Evolutionary conservation across 805 yeast species (phyloP).

Genomic region (Wickerhamiella bombiphila): DNA sequence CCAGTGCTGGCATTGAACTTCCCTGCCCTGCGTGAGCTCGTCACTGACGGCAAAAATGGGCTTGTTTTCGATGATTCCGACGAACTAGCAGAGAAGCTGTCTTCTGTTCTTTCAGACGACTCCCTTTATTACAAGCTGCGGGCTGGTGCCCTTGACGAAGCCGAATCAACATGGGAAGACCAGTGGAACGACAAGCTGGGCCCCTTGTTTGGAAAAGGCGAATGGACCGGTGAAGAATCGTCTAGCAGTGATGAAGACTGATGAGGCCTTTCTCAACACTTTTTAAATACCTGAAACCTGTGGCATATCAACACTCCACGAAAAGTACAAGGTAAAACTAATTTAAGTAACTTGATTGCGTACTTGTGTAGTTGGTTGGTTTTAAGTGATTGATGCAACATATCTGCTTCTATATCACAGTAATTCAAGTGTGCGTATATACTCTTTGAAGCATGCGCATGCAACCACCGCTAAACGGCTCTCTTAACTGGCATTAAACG

Average conservation of each 20-base stretch:
- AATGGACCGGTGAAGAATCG: slow-evolving; percentile 16
- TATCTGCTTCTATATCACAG: no score
- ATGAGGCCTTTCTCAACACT: no score
- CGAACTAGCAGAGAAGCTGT: slow-evolving; percentile 33
- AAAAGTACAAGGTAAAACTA: no score
- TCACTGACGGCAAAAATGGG: slow-evolving; percentile 58
- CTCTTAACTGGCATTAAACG: no score
- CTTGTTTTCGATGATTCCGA: slow-evolving; percentile 31
- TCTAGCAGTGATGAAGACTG: slow-evolving; percentile 6
- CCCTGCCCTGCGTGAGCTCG: slow-evolving; percentile 66
- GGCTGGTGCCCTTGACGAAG: slow-evolving; percentile 61
- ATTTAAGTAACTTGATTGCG: no score
- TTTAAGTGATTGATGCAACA: no score
- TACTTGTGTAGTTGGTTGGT: no score
- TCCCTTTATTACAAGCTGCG: slow-evolving; percentile 30
- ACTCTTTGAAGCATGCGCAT: no score
- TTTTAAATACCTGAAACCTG: no score
- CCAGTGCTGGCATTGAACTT: slow-evolving; percentile 75
- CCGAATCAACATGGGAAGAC: slow-evolving; percentile 53
- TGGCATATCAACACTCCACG: no score
- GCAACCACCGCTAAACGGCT: no score
- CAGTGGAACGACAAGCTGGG: slow-evolving; percentile 52
- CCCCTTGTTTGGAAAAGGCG: slow-evolving; percentile 27
- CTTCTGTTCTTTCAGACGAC: slow-evolving; percentile 22
- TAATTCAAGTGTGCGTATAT: no score